Percentiles rank a stretch among this genome's conserved stretches.
Conservation (phyloP, 2,329 filamentous ascomycete genomes). For the Didymella exigua region DNA sequence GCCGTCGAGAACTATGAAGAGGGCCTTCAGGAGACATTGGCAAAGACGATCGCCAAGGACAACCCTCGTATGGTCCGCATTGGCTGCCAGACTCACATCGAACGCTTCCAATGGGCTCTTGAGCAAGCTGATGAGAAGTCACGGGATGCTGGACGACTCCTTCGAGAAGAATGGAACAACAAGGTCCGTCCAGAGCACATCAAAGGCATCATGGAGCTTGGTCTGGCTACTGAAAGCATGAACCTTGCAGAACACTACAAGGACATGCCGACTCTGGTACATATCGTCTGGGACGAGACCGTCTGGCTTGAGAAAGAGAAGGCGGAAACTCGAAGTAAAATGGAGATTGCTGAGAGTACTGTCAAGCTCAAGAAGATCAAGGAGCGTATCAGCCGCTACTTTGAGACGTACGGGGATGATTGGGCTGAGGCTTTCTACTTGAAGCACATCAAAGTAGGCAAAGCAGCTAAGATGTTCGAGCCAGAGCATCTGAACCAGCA, state of each 20-base stretch:
- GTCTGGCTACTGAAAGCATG: constrained; percentile 63
- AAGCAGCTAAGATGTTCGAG: constrained; percentile 62
- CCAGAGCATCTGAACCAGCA: constrained; percentile 70
- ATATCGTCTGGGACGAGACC: constrained; percentile 54
- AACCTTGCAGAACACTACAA: constrained; percentile 65
- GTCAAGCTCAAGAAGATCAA: constrained; percentile 53
- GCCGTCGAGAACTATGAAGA: constrained; percentile 50
- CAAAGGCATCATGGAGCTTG: constrained; percentile 54
- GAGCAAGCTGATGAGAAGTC: constrained; percentile 58
- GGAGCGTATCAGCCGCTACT: constrained; percentile 56
- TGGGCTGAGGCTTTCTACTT: constrained; percentile 82
- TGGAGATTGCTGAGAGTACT: constrained; percentile 42
- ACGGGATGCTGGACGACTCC: constrained; percentile 55
- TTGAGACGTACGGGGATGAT: constrained; percentile 67
- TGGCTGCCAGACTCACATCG: constrained; percentile 63
- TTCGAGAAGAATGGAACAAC: constrained; percentile 51
- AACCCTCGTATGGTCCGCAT: constrained; percentile 61
- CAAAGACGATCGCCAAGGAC: constrained; percentile 54
- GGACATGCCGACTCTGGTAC: constrained; percentile 67
- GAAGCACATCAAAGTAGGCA: constrained; percentile 67
- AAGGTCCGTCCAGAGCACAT: constrained; percentile 52
- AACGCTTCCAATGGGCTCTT: constrained; percentile 64
- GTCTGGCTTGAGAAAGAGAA: constrained; percentile 47
- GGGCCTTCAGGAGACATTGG: constrained; percentile 38
- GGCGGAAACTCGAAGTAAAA: constrained; percentile 38